Conservation (phyloP, 352 stramenopile species). For the Globisporangium ultimum region DNA sequence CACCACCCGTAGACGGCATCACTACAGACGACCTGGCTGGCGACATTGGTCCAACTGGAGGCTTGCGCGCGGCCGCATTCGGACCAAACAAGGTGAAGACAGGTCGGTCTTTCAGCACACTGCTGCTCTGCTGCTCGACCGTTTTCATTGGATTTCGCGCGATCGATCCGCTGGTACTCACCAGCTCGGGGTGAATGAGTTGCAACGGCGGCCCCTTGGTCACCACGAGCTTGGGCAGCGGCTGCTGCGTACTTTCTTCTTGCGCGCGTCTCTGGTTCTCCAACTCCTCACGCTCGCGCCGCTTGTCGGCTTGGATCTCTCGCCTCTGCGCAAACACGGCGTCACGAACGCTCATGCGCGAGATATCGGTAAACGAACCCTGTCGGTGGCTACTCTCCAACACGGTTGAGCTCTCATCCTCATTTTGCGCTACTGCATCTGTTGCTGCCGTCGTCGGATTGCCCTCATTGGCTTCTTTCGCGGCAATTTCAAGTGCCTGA, state of each 20-base stretch:
- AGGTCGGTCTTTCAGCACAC: conserved; percentile 22
- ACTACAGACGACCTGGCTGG: neutral
- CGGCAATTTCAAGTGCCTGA: conserved; percentile 19
- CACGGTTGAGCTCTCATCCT: neutral
- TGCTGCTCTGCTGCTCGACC: conserved; percentile 21
- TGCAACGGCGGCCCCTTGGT: conserved; percentile 39
- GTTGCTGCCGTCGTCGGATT: conserved; percentile 7
- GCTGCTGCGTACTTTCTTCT: conserved; percentile 3
- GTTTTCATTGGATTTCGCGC: conserved; percentile 4
- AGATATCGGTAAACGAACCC: conserved; percentile 37
- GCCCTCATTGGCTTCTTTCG: neutral
- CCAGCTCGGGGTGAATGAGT: conserved; percentile 16
- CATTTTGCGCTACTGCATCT: conserved; percentile 5
- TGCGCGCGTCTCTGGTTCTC: conserved; percentile 10
- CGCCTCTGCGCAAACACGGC: conserved; percentile 14
- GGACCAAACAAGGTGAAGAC: conserved; percentile 22
- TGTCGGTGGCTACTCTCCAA: neutral
- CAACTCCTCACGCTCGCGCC: conserved; percentile 1
- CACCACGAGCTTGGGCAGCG: conserved; percentile 37
- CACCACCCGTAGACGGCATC: neutral
- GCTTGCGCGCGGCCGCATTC: conserved; percentile 7
- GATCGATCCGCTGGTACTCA: neutral
- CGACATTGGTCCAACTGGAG: neutral
- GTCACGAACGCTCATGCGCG: conserved; percentile 15
- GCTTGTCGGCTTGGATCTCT: conserved; percentile 18